Percentiles rank a stretch among this genome's conserved stretches.
Conservation (phyloP, 495 filamentous ascomycete genomes). For the Tetracladium marchalianum region DNA sequence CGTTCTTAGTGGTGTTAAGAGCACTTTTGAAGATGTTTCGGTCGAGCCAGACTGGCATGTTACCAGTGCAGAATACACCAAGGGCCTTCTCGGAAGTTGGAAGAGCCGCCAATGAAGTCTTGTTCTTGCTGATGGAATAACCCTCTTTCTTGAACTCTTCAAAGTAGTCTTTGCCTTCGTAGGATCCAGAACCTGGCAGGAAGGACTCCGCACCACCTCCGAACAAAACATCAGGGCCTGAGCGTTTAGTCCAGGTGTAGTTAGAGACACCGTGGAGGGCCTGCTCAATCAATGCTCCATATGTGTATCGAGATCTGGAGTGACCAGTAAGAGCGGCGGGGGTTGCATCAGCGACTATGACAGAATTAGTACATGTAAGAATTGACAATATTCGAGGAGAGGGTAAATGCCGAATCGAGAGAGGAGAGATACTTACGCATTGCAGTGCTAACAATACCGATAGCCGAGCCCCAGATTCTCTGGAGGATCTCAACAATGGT, state of each 20-base stretch:
- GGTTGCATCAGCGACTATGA: conserved; percentile 55
- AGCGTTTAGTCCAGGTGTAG: conserved; percentile 58
- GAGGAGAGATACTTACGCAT: conserved; percentile 1
- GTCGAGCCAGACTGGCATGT: conserved; percentile 64
- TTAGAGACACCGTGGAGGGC: conserved; percentile 47
- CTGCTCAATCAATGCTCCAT: conserved; percentile 53
- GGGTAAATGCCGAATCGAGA: too few relatives aligned
- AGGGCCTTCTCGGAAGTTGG: conserved; percentile 46
- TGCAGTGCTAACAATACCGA: conserved; percentile 27
- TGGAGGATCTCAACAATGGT: conserved; percentile 62
- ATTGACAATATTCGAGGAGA: conserved; percentile 29
- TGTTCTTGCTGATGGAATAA: conserved; percentile 53
- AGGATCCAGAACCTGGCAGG: conserved; percentile 42
- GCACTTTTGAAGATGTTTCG: conserved; percentile 60
- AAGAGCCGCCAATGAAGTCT: conserved; percentile 45
- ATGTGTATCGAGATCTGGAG: conserved; percentile 49
- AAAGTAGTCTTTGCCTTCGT: conserved; percentile 55
- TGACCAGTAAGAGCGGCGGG: conserved; percentile 59
- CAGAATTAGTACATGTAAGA: conserved; percentile 26
- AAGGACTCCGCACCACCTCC: conserved; percentile 69
- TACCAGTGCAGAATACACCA: conserved; percentile 56
- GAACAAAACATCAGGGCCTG: conserved; percentile 62
- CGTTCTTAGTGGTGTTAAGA: conserved; percentile 46
- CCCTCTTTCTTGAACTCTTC: conserved; percentile 52
- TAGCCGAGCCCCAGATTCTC: conserved; percentile 41